phyloP scores from a whole-genome alignment of 2,329 filamentous ascomycete genomes.

The Didymella pinodella region DNA sequence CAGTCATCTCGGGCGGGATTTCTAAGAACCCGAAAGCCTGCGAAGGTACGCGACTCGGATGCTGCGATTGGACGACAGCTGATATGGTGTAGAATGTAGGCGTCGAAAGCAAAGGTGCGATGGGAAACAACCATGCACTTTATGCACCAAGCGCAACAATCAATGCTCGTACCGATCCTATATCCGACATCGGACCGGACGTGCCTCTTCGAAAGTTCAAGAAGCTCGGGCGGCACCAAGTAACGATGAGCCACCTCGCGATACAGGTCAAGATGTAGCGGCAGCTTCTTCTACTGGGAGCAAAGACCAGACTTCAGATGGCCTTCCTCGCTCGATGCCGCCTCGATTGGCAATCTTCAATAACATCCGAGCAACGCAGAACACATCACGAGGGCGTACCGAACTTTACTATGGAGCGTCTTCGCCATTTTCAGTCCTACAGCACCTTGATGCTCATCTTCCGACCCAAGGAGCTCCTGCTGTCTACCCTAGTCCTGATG shows the following conservation, averaged over 20 bases:
- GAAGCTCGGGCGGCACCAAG: background rate
- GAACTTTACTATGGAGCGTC: slow-evolving; percentile 21
- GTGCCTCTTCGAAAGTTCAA: background rate
- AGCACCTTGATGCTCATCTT: slow-evolving; percentile 19
- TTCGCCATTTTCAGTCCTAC: slow-evolving; percentile 17
- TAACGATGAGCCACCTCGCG: background rate
- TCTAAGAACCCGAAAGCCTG: slow-evolving; percentile 21
- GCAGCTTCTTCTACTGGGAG: background rate
- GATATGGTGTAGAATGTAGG: slow-evolving; percentile 5
- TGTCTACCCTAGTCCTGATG: slow-evolving; percentile 2
- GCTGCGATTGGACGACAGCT: background rate
- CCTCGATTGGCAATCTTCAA: slow-evolving; percentile 19
- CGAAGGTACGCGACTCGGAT: slow-evolving; percentile 1
- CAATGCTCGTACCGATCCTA: slow-evolving; percentile 17
- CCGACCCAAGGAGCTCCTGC: slow-evolving; percentile 11
- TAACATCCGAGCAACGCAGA: slow-evolving; percentile 19
- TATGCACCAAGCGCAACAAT: slow-evolving; percentile 10
- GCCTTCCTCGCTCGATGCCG: slow-evolving; percentile 11
- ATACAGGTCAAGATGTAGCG: background rate
- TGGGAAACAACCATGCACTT: slow-evolving; percentile 7
- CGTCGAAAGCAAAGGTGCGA: slow-evolving; percentile 21
- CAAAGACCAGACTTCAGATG: background rate
- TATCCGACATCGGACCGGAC: slow-evolving; percentile 5
- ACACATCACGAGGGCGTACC: slow-evolving; percentile 9
- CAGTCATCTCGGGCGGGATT: slow-evolving; percentile 4